Evolutionary conservation across 257 asterid genomes (phyloP).

Genomic region (Fraxinus anomala): DNA sequence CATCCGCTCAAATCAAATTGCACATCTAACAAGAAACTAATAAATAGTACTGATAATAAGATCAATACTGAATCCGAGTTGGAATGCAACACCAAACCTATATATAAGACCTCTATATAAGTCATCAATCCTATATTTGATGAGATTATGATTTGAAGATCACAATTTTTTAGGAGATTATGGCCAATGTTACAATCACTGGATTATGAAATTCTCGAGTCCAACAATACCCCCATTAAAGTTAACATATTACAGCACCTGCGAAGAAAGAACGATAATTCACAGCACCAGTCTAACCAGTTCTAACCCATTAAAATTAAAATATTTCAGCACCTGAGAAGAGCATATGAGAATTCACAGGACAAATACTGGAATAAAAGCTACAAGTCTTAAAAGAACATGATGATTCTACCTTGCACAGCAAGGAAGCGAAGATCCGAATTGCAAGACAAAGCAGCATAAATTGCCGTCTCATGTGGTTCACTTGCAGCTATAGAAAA

Average conservation of each 20-base stretch:
- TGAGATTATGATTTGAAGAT: background rate
- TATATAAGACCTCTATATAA: background rate
- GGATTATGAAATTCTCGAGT: background rate
- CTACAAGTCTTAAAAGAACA: background rate
- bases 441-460: constrained; percentile 56
- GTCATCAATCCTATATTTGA: background rate
- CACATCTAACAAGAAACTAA: background rate
- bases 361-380: background rate
- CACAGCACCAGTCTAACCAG: background rate
- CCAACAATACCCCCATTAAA: background rate
- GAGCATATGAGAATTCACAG: background rate
- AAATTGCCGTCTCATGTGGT: constrained; percentile 34
- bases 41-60: background rate
- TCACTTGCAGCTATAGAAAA: constrained; percentile 40
- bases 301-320: background rate
- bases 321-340: background rate
- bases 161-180: background rate
- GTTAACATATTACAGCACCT: background rate
- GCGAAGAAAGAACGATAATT: background rate
- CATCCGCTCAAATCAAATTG: constrained; percentile 15
- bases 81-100: background rate
- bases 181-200: background rate
- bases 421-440: constrained; percentile 67
- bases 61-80: background rate
- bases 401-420: constrained; percentile 56